Evolutionary conservation across 106 monocot species (phyloP).

Genomic region (Posidonia australis): DNA sequence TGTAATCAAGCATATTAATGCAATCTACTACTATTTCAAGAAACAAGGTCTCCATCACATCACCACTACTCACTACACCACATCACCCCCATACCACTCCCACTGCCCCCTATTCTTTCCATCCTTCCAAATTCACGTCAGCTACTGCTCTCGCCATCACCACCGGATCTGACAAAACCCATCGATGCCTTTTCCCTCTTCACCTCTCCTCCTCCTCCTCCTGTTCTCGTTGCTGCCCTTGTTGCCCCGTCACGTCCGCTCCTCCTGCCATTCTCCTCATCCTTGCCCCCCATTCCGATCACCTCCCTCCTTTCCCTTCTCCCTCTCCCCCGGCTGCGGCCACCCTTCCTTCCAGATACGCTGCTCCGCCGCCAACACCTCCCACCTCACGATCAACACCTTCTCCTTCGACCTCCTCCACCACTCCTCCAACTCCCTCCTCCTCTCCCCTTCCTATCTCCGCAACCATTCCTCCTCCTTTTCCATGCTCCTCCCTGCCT

Average conservation of each 20-base stretch:
- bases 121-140: too few species aligned
- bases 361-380: slow-evolving; percentile 16
- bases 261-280: neutral
- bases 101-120: too few species aligned
- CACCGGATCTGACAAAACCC: too few species aligned
- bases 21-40: too few species aligned
- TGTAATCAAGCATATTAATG: too few species aligned
- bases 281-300: slow-evolving; percentile 17
- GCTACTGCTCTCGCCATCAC: too few species aligned
- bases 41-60: too few species aligned
- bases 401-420: slow-evolving; percentile 20
- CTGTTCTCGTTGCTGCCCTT: too few species aligned
- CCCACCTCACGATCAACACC: slow-evolving; percentile 1
- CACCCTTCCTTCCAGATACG: slow-evolving; percentile 43
- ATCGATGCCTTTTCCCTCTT: too few species aligned
- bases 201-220: too few species aligned
- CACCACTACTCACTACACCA: too few species aligned
- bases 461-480: neutral
- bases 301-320: slow-evolving; percentile 32
- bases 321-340: slow-evolving; percentile 27
- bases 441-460: slow-evolving; percentile 7
- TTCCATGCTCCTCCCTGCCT: slow-evolving; percentile 3
- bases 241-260: slow-evolving; percentile 1
- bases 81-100: too few species aligned
- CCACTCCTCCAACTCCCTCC: neutral